Base-by-base conservation (phyloP, 495 filamentous ascomycete genomes). In the Venustampulla echinocandica region DNA sequence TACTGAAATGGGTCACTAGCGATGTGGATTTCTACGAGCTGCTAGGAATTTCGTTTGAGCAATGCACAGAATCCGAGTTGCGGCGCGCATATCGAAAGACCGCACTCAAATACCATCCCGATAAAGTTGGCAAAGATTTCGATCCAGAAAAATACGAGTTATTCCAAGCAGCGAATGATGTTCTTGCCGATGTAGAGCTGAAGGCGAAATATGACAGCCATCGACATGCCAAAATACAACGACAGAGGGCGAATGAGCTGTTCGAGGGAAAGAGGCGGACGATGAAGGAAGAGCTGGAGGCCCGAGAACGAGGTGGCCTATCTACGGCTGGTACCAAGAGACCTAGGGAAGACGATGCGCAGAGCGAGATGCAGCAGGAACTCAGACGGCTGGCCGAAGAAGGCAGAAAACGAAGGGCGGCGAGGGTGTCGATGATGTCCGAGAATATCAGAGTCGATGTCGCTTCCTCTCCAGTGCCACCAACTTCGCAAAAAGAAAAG, bases 61-160 rank as follows among this genome's bases (percentile, higher is more conserved):
- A 83, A 20, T 55, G 40, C 45, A 73, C 74, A 10, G 74, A 81
- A 23, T 62, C 79, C 22, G 84, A 95, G 50, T 78, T 98, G 57
- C 85, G 89, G 46, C 79, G 80, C 43, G 87, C 87, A 37, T 98
- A 95, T 69, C 80, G 89, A 27, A 87, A 84, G 60, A 84, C 87
- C 3, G 86, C 93, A 0, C 71, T 96, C 9, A 87, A 84, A 62
- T 86, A 87, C 61, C 92, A 98, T 62, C 92, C 92, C 9, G 90
- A 94, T 70, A 84, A 83, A 65, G 75, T 82, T 58, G 63, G 73
- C 30, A 75, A 74, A 56, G 69, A 66, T 9, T 68, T 67, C 30
- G 79, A 80, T 23, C 72, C 78, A 48, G 81, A 84, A 46, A 84
- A 77, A 56, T 90, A 88, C 60, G 80, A 87, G 55, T 69, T 80